Base-by-base conservation (phyloP, 164 flowering plant species). In the Paratinospora sagittata region DNA sequence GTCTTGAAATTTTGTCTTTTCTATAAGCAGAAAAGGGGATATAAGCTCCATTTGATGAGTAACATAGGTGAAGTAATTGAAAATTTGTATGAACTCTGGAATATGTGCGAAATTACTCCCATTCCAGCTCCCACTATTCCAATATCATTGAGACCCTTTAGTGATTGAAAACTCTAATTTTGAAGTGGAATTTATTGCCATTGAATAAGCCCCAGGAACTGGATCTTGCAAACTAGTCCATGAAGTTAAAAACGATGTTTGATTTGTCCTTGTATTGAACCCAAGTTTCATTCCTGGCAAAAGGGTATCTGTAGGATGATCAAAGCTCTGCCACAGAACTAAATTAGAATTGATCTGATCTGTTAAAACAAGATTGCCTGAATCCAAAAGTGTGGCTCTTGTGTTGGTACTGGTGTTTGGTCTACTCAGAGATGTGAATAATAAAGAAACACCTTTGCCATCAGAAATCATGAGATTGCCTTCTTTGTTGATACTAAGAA, bases 141-240 rank as follows among this genome's bases (percentile, higher is more conserved):
- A 52, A 27, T 70, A 36, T 10, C 33, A 64, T 8, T n/a, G 39
- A 39, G 69, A 60, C 13, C 79, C 82, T n/a, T 79, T 75, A 80
- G 77, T 72, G 1, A 81, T 63, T 36, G 74, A 58, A 1, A 71
- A 17, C 60, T 52, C 24, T 3, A 4, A 17, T 17, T 6, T 68
- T 84, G 76, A 17, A 78, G 75, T 13, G 14, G 73, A 60, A 19
- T 63, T 60, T 26, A 80, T 2, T 3, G 70, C 75, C 8, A 39
- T 14, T n/a, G 80, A 66, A 62, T 72, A 81, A 8, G 34, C 62
- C 14, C 87, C 87, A 4, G 17, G 1, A 0, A 81, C 72, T 9
- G 87, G 87, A 76, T 84, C 81, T 0, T 73, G 37, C 21, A 21
- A 21, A 37, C 61, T 72, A 47, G 58, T 75, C 85, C 85, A 85